Percentiles rank a stretch among this genome's conserved stretches.
Conservation (phyloP, 73 alveolate genomes). For the Blepharisma japonicum region DNA sequence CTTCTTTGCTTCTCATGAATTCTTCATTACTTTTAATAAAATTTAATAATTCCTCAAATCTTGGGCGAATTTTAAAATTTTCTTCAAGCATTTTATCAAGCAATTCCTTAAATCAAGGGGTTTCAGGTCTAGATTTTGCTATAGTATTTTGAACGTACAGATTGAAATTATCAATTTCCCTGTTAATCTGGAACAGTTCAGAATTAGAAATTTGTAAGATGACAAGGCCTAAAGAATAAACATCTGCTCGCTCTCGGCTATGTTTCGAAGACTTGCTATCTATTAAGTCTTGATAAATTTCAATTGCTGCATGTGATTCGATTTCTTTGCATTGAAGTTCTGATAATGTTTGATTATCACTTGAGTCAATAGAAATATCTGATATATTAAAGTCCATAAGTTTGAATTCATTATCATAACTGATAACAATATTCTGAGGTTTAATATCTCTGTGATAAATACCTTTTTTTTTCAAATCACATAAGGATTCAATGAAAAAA, state of each 20-base stretch:
- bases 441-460: conserved; percentile 14
- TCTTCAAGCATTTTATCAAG: conserved; percentile 11
- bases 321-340: neutral
- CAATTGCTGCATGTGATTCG: neutral
- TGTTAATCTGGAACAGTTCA: neutral
- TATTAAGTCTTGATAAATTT: neutral
- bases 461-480: neutral
- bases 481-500: too few relatives aligned
- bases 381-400: conserved; percentile 9
- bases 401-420: neutral
- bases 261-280: neutral
- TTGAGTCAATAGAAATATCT: neutral
- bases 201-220: neutral
- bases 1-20: too few relatives aligned
- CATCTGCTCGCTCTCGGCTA: conserved; percentile 9
- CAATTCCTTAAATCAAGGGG: neutral
- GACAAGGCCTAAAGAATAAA: conserved; percentile 6
- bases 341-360: neutral
- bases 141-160: neutral
- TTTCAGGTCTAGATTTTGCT: neutral
- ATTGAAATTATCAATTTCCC: too few relatives aligned
- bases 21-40: neutral
- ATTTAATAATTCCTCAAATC: neutral
- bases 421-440: conserved; percentile 12
- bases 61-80: neutral